These are phyloP conservation scores for Beauveria asiatica DNA, from an alignment of 2,329 filamentous ascomycete genomes.

Conservation along the genomic window DNA sequence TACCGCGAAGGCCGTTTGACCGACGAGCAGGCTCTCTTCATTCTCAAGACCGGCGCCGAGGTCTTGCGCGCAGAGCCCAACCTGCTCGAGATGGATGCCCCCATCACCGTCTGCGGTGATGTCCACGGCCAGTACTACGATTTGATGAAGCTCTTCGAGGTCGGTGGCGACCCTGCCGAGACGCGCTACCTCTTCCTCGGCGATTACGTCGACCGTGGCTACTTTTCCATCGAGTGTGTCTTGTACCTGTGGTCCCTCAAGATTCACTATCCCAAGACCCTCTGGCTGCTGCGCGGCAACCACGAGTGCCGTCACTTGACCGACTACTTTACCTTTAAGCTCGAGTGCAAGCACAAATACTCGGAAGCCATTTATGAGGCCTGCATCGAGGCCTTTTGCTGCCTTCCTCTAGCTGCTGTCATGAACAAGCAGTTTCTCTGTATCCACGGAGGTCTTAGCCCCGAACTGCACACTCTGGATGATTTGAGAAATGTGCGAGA, in stretches of 20 bases:
- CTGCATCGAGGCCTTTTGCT: slow-evolving; percentile 97
- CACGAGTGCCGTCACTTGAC: slow-evolving; percentile 98
- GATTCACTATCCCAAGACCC: slow-evolving; percentile 96
- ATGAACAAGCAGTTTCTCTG: slow-evolving; percentile 99
- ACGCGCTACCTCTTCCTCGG: slow-evolving; percentile 95
- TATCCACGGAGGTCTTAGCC: slow-evolving; percentile 93
- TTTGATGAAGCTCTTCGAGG: slow-evolving; percentile 98
- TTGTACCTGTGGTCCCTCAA: slow-evolving; percentile 96
- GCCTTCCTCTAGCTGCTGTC: slow-evolving; percentile 82
- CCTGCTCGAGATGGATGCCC: slow-evolving; percentile 96
- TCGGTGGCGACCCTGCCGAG: slow-evolving; percentile 92
- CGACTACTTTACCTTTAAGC: slow-evolving; percentile 99
- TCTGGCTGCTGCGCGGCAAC: slow-evolving; percentile 95
- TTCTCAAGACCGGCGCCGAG: slow-evolving; percentile 80
- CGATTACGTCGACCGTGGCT: slow-evolving; percentile 96
- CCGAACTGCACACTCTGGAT: slow-evolving; percentile 90
- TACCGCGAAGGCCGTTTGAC: slow-evolving; percentile 95
- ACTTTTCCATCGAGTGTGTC: slow-evolving; percentile 99
- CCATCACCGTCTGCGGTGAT: slow-evolving; percentile 96
- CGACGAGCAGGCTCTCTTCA: slow-evolving; percentile 95
- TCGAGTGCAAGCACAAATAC: slow-evolving; percentile 99
- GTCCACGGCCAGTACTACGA: slow-evolving; percentile 99
- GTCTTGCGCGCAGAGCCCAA: slow-evolving; percentile 86
- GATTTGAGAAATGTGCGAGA: slow-evolving; percentile 73
- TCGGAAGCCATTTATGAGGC: slow-evolving; percentile 93